Conservation (phyloP, 148 eudicot species). For the Silene latifolia region DNA sequence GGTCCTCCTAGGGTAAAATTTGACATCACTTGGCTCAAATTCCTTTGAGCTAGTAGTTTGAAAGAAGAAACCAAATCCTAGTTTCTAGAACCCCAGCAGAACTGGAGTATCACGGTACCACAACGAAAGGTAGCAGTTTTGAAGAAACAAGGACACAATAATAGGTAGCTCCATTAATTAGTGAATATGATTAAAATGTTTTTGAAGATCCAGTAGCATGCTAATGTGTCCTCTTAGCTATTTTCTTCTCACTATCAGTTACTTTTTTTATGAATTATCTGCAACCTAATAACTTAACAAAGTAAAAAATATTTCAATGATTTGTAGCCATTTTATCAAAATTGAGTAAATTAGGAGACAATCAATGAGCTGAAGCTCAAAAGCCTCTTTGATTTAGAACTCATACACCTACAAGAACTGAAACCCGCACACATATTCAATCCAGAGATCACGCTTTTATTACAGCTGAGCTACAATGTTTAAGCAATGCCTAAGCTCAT, state of each 20-base stretch:
- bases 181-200: background rate
- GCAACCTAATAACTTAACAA: background rate
- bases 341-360: background rate
- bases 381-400: background rate
- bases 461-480: background rate
- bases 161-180: background rate
- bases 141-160: background rate
- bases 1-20: background rate
- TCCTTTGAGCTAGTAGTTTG: background rate
- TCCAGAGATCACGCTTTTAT: background rate
- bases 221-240: background rate
- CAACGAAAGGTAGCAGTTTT: background rate
- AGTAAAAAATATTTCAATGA: background rate
- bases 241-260: background rate
- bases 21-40: background rate
- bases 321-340: background rate
- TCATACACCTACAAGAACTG: background rate
- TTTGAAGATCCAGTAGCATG: background rate
- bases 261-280: background rate
- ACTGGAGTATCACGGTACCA: background rate
- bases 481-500: background rate
- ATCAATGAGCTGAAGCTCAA: background rate
- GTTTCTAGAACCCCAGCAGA: background rate
- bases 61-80: background rate
- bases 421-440: too few species aligned